Evolutionary conservation across 225 moss, liverwort and hornwort species (phyloP), one percentile per base, ranked within the genome.

Genomic region (Lunularia cruciata): DNA sequence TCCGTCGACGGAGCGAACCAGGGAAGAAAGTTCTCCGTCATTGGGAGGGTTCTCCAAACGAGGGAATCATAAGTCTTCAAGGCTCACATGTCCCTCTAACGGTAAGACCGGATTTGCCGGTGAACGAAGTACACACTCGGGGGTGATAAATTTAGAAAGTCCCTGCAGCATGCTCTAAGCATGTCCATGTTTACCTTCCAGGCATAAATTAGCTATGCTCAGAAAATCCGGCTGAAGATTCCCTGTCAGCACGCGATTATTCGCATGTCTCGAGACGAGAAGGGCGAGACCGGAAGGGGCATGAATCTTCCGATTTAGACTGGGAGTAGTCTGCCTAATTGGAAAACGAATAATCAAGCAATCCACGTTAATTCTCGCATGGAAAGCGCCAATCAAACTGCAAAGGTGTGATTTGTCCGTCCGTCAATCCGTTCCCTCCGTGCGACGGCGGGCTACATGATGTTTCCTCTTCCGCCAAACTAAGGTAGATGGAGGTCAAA

Each of bases 61-160:
- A 48, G 48, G n/a, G 48, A 48, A 48, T 48, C 48, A 18, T 2
- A 18, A 6, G 48, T 20, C 48, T 48, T 48, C 48, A 48, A 0
- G 48, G 48, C 48, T 48, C 48, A 48, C 48, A 48, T 48, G 48
- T 48, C 43, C 48, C 19, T 48, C 48, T 48, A 48, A 48, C 48
- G 48, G 48, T 48, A 48, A 48, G 18, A 5, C 48, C 48, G 48
- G 48, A 48, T 48, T 48, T 48, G 1, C 48, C 18, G 48, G 48
- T 6, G 48, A 48, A 48, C 48, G 18, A 6, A 48, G 48, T 48
- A 48, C 48, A n/a, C n/a, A n/a, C n/a, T n/a, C n/a, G 18, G 20
- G 6, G 14, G 2, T 13, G 18, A 20, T 48, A 48, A 48, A 48
- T 18, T 48, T 48, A 48, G 48, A 48, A 48, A 48, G 48, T 48